Conservation (phyloP, 257 asterid species). For the Thymus quinquecostatus region DNA sequence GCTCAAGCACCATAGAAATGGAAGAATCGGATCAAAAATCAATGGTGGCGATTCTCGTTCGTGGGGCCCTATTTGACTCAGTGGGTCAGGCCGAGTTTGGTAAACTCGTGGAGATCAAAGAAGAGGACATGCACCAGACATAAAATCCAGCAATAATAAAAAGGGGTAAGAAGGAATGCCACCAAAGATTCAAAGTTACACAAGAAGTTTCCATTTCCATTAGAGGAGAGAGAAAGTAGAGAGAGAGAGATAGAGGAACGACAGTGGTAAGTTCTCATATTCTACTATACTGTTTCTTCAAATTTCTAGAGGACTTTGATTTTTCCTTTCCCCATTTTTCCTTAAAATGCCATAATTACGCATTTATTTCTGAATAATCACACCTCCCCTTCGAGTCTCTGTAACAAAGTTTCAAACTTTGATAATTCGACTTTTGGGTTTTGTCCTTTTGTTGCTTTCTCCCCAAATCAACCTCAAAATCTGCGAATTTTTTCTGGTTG, state of each 20-base stretch:
- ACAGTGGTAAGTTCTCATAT: conserved; percentile 10
- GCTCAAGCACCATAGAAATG: neutral
- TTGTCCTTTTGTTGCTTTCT: conserved; percentile 36
- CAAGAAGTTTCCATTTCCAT: conserved; percentile 1
- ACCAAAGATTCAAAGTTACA: conserved; percentile 14
- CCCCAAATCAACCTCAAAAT: conserved; percentile 30
- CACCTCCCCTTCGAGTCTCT: neutral
- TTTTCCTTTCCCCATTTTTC: neutral
- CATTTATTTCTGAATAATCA: neutral
- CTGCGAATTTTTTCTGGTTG: neutral
- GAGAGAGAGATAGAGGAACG: neutral
- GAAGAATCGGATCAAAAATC: neutral
- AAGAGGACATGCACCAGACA: neutral
- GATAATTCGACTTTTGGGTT: conserved; percentile 17
- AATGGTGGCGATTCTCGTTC: conserved; percentile 15
- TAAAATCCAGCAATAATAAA: conserved; percentile 18
- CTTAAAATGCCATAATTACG: neutral
- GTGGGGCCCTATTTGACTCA: conserved; percentile 14
- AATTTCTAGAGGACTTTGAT: conserved; percentile 25
- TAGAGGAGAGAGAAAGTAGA: neutral
- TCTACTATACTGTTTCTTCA: conserved; percentile 1
- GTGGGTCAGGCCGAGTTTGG: conserved; percentile 18
- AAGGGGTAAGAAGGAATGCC: neutral
- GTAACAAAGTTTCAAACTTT: conserved; percentile 19
- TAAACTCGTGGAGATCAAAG: neutral